Conservation (phyloP, 2,329 filamentous ascomycete species). For the Trichoderma pleuroti region DNA sequence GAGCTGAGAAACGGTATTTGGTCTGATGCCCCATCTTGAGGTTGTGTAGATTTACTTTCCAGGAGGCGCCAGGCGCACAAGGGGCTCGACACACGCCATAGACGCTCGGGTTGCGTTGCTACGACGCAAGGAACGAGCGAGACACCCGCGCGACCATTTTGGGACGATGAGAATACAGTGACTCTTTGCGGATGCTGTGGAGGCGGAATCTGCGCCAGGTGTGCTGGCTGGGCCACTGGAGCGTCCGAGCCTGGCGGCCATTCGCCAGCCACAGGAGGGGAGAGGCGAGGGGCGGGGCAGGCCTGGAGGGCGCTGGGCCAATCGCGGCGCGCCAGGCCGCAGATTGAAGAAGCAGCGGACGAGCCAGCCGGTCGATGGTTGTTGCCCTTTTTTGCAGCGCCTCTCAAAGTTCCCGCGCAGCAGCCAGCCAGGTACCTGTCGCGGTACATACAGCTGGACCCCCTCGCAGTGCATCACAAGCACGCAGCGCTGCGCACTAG, state of each 20-base stretch:
- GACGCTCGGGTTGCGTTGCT: neutral
- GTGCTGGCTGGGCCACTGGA: constrained; percentile 16
- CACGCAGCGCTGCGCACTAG: neutral
- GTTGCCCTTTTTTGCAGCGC: neutral
- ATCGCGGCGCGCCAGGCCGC: neutral
- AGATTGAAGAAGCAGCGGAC: neutral
- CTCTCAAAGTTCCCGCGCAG: neutral
- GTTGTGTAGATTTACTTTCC: too few species aligned
- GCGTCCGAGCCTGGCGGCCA: neutral
- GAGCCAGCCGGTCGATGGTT: neutral
- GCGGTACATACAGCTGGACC: neutral
- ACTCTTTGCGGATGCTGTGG: constrained; percentile 2
- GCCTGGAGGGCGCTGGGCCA: neutral
- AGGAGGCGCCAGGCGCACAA: too few species aligned
- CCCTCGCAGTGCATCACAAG: neutral
- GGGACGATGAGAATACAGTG: neutral
- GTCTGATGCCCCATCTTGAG: too few species aligned
- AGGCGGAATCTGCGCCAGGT: constrained; percentile 13
- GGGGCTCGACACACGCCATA: too few species aligned
- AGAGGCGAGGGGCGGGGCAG: neutral
- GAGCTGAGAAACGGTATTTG: neutral
- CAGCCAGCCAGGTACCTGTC: neutral
- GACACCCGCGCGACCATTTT: neutral
- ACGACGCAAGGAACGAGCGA: neutral
- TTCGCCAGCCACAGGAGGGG: constrained; percentile 12